phyloP scores from a whole-genome alignment of 1,284 basidiomycete genomes.

The Leccinum solheimii region DNA sequence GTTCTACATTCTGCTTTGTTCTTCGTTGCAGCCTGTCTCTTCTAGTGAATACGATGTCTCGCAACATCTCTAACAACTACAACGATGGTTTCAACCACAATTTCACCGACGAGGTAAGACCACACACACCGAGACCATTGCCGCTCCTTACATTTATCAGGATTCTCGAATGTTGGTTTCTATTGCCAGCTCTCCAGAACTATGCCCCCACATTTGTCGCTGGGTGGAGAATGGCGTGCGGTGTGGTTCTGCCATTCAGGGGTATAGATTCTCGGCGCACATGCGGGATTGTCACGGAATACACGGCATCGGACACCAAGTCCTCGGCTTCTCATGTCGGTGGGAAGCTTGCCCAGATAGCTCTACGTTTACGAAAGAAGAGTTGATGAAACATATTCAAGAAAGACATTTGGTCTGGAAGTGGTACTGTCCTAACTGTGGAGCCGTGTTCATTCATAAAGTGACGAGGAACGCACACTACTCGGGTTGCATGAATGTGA shows the following conservation, averaged over 20 bases:
- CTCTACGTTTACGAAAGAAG: conserved; percentile 21
- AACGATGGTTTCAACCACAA: conserved; percentile 32
- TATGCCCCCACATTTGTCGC: conserved; percentile 25
- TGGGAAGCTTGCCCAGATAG: conserved; percentile 29
- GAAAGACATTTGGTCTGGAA: conserved; percentile 29
- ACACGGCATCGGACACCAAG: conserved; percentile 6
- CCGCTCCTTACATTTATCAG: conserved; percentile 19
- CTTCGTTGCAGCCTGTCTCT: not conserved
- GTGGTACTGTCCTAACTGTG: conserved; percentile 29
- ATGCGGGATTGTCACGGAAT: conserved; percentile 26
- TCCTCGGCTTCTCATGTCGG: conserved; percentile 18
- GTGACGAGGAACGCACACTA: conserved; percentile 23
- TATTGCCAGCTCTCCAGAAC: conserved; percentile 31
- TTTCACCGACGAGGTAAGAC: conserved; percentile 32
- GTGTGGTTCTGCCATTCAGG: conserved; percentile 22
- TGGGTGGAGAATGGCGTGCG: conserved; percentile 20
- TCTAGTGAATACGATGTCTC: conserved; percentile 22
- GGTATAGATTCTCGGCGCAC: conserved; percentile 19
- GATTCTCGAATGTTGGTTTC: conserved; percentile 28
- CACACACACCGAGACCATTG: not conserved
- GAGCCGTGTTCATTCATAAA: conserved; percentile 18
- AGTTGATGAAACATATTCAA: conserved; percentile 27
- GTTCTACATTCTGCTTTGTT: not conserved
- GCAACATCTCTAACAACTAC: conserved; percentile 8
- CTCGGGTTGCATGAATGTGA: conserved; percentile 7